Evolutionary conservation across 2,329 filamentous ascomycete species (phyloP).

Genomic region (Aspergillus novoparasiticus): DNA sequence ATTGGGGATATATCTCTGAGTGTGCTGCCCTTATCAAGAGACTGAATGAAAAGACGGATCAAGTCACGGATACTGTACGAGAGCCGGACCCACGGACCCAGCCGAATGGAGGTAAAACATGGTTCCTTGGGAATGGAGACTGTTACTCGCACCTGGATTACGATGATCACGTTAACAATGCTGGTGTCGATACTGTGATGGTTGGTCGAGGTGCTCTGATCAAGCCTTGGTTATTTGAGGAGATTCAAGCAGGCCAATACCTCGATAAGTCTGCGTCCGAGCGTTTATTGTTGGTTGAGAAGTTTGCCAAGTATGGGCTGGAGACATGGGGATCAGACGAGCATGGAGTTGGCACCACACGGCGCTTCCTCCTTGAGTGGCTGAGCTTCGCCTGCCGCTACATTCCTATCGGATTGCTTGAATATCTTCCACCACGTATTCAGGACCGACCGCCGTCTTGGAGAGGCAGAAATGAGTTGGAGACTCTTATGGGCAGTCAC

Average conservation of each 20-base stretch:
- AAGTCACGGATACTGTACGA: conserved; percentile 71
- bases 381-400: conserved; percentile 92
- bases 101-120: conserved; percentile 71
- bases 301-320: conserved; percentile 85
- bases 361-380: conserved; percentile 93
- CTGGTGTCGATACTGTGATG: conserved; percentile 92
- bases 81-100: conserved; percentile 77
- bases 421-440: conserved; percentile 82
- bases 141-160: conserved; percentile 94
- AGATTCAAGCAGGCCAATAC: conserved; percentile 89
- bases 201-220: conserved; percentile 92
- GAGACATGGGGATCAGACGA: conserved; percentile 97
- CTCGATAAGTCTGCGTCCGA: conserved; percentile 92
- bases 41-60: conserved; percentile 70
- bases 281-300: conserved; percentile 81
- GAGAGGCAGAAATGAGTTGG: conserved; percentile 81
- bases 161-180: conserved; percentile 71
- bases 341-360: conserved; percentile 84
- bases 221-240: conserved; percentile 98
- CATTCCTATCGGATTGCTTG: conserved; percentile 83
- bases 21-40: conserved; percentile 81
- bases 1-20: conserved; percentile 93
- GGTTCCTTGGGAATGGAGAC: conserved; percentile 95
- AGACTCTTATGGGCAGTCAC: conserved; percentile 86
- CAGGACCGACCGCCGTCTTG: conserved; percentile 88